Base-by-base conservation (phyloP, 2,329 filamentous ascomycete species). In the Penicillium sp. region DNA sequence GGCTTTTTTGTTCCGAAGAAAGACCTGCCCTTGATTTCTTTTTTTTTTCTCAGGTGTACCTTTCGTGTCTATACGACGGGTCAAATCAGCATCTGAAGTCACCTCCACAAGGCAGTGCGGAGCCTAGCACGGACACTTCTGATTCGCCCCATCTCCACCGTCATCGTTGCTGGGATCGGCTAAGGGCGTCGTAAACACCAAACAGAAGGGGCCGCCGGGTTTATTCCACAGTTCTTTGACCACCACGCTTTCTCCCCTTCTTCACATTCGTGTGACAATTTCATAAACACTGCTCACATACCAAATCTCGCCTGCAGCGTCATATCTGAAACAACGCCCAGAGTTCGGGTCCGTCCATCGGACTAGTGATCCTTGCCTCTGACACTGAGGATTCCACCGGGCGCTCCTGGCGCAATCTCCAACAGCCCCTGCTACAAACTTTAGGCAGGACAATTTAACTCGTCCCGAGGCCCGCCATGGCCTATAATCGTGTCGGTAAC, bases 401-500 rank as follows among this genome's bases (percentile, higher is more conserved):
- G 49, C 49, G 49, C 63, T 67, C 62, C 67, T 68, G 60, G 59
- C 63, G 64, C 64, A 70, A 69, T 70, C 62, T 68, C 65, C 58
- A 51, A 58, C 43, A 43, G 58, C 18, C 54, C 56, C 55, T 44
- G 43, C 52, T 21, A 60, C 54, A 49, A 64, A 60, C 61, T 61
- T 48, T 58, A 60, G 58, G 63, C 59, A 60, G 51, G 51, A 59
- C 62, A 60, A 60, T 54, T 65, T 61, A 55, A 49, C 58, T 60
- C 43, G 57, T 61, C 58, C 60, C 57, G 53, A 58, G 56, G 49
- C 58, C 55, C 48, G 57, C 60, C 38, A 74, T 69, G 68, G 89
- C 90, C 71, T 91, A 91, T 79, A 89, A 90, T 79, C 85, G 86
- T 66, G 75, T 90, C 81, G 47, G 5, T 7, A 21, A 43, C n/a